Evolutionary conservation across 179 eudicot genomes (phyloP).

Genomic region (Silene noctiflora): DNA sequence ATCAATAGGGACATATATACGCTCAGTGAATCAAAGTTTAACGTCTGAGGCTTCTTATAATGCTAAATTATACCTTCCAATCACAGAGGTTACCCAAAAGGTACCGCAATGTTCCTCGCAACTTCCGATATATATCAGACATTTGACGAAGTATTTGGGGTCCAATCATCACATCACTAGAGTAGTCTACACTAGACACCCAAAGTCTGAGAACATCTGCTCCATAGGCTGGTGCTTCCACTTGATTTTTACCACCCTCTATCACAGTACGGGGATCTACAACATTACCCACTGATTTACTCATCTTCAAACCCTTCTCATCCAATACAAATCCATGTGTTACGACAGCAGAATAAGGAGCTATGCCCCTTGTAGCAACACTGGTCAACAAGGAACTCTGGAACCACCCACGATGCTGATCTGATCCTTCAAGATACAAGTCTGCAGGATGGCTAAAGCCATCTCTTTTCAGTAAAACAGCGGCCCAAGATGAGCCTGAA

Average conservation of each 20-base stretch:
- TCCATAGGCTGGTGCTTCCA: slow-evolving; percentile 78
- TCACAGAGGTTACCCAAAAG: slow-evolving; percentile 88
- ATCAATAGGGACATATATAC: background rate
- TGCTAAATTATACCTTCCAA: slow-evolving; percentile 58
- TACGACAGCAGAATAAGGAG: slow-evolving; percentile 79
- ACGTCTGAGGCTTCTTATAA: background rate
- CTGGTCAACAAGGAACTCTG: slow-evolving; percentile 96
- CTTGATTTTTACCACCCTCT: slow-evolving; percentile 77
- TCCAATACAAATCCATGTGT: slow-evolving; percentile 99
- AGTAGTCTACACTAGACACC: slow-evolving; percentile 99
- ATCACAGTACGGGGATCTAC: slow-evolving; percentile 89
- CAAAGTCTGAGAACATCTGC: slow-evolving; percentile 98
- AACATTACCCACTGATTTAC: slow-evolving; percentile 97
- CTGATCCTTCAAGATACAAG: slow-evolving; percentile 95
- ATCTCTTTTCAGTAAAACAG: slow-evolving; percentile 73
- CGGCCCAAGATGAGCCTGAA: slow-evolving; percentile 99
- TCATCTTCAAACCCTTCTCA: slow-evolving; percentile 97
- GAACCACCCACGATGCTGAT: slow-evolving; percentile 99
- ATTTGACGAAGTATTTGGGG: slow-evolving; percentile 87
- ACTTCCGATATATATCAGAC: slow-evolving; percentile 93
- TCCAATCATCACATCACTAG: slow-evolving; percentile 87
- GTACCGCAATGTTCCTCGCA: slow-evolving; percentile 94
- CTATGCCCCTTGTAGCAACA: slow-evolving; percentile 87
- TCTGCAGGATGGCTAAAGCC: slow-evolving; percentile 80
- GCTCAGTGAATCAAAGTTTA: background rate